Evolutionary conservation across 2,329 filamentous ascomycete species (phyloP), one percentile per base, ranked within the genome.

Genomic region (Rhytidhysteron rufulum): DNA sequence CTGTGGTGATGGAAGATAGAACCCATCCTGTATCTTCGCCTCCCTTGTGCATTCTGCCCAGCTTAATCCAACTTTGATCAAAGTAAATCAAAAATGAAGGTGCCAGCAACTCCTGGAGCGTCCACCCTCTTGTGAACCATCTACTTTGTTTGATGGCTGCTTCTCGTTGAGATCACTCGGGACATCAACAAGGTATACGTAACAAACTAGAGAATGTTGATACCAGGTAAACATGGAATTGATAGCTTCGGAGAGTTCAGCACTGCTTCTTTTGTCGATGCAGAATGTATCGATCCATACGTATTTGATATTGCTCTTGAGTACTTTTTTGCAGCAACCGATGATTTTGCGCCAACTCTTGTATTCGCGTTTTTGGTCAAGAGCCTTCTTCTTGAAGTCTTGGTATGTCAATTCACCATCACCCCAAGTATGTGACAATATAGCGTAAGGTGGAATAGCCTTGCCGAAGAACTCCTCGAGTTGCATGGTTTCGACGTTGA

Each of bases 191-290:
- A 46, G 31, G 19, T 43, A 46, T 0, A 29, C 44, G 22, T 44
- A 44, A 30, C 41, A 46, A 16, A 43, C 25, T 16, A 24, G 31
- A 10, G 41, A 31, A 6, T 34, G 13, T 10, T 25, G 13, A 17
- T 46, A 46, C 40, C 41, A 46, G 10, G 22, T 11, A 20, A 20
- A 46, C 44, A 46, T 46, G 15, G 44, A 43, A 32, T 46, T 46
- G 18, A 46, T 46, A 5, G 41, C 30, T 34, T 43, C 41, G 3
- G 41, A 40, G 6, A 46, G 37, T 24, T 46, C 44, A 6, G 41
- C 29, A 32, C 44, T 46, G 33, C 41, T 46, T 3, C 11, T 19
- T 18, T 46, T 46, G 35, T 46, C 37, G 21, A 46, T 44, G 27
- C 44, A 46, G 19, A 36, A 46, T 4, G 41, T 44, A 16, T 46